Evolutionary conservation across 441 rosid genomes (phyloP).

Genomic region (Bocquillonia castaneifolia): DNA sequence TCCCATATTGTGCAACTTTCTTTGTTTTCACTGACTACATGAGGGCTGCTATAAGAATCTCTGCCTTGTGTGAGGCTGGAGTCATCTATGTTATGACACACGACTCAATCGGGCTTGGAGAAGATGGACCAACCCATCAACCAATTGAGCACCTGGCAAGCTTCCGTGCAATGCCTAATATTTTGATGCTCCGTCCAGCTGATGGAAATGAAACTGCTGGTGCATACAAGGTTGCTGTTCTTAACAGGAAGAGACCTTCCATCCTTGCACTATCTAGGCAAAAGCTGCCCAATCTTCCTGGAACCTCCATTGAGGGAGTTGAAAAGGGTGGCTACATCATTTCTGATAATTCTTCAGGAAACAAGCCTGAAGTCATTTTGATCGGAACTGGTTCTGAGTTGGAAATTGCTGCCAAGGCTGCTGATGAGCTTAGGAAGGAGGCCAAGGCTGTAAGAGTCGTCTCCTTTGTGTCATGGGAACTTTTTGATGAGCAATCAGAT

Average conservation of each 20-base stretch:
- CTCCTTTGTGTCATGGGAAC: slow-evolving; percentile 83
- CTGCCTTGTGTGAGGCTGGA: slow-evolving; percentile 69
- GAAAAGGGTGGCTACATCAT: slow-evolving; percentile 73
- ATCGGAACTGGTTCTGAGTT: slow-evolving; percentile 85
- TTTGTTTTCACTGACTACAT: slow-evolving; percentile 95
- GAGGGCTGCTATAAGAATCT: slow-evolving; percentile 81
- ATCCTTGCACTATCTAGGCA: slow-evolving; percentile 79
- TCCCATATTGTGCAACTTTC: slow-evolving; percentile 91
- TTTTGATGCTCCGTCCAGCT: slow-evolving; percentile 84
- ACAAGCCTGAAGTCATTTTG: slow-evolving; percentile 74
- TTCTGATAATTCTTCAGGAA: slow-evolving; percentile 73
- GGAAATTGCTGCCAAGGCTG: slow-evolving; percentile 74
- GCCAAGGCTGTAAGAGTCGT: slow-evolving; percentile 81
- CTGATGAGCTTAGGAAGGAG: slow-evolving; percentile 64
- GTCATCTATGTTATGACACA: slow-evolving; percentile 93
- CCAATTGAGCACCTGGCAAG: slow-evolving; percentile 90
- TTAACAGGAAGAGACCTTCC: slow-evolving; percentile 70
- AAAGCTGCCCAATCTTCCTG: slow-evolving; percentile 71
- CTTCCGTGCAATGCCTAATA: slow-evolving; percentile 94
- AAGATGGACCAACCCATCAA: slow-evolving; percentile 95
- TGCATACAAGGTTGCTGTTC: slow-evolving; percentile 67
- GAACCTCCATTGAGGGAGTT: slow-evolving; percentile 78
- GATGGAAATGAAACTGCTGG: slow-evolving; percentile 92
- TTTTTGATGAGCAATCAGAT: slow-evolving; percentile 63
- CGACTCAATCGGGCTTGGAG: slow-evolving; percentile 93